These are phyloP conservation scores for Ophiosphaerella narmari DNA, from an alignment of 2,329 filamentous ascomycete genomes.

Conservation along the genomic window DNA sequence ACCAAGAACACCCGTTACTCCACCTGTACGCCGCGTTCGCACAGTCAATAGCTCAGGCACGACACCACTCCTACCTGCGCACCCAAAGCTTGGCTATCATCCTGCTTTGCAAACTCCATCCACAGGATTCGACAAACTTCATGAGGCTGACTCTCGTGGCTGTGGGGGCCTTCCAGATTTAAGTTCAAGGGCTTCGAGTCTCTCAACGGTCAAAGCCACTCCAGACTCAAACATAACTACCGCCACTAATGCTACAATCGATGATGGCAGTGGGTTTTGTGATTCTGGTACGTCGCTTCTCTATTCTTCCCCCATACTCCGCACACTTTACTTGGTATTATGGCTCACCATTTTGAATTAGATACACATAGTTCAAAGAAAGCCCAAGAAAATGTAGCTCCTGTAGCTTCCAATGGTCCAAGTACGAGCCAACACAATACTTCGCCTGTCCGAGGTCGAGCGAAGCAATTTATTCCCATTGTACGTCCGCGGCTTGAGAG, in stretches of 20 bases:
- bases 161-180: not conserved
- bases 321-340: constrained; percentile 7
- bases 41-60: constrained; percentile 25
- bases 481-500: constrained; percentile 7
- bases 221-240: not conserved
- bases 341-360: constrained; percentile 16
- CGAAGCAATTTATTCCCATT: constrained; percentile 8
- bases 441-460: constrained; percentile 12
- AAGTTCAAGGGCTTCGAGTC: constrained; percentile 17
- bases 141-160: not conserved
- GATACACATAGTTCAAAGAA: constrained; percentile 1
- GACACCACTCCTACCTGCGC: constrained; percentile 18
- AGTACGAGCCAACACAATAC: not conserved
- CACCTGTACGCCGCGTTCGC: constrained; percentile 21
- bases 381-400: not conserved
- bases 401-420: not conserved
- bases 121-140: not conserved
- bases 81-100: not conserved
- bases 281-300: constrained; percentile 19
- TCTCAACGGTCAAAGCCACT: constrained; percentile 18
- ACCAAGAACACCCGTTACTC: constrained; percentile 1
- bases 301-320: not conserved
- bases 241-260: constrained; percentile 12
- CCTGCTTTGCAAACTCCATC: not conserved
- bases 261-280: constrained; percentile 17